A percentile compares a stretch with the other conserved stretches of the same genome.
Conservation (phyloP, 179 eudicot genomes). For the Patellifolia procumbens region DNA sequence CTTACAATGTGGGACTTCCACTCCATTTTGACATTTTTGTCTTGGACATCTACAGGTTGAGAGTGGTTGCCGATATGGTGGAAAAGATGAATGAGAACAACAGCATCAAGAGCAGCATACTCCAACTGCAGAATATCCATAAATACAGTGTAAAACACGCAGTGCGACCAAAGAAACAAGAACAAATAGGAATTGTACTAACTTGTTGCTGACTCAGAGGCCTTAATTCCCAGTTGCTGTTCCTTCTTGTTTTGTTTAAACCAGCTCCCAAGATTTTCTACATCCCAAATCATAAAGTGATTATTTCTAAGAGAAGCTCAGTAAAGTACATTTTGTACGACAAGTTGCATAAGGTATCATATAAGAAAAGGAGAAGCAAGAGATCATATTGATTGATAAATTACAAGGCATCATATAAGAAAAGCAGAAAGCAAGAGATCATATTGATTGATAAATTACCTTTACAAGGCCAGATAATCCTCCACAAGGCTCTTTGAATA, state of each 20-base stretch:
- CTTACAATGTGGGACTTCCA: slow-evolving; percentile 94
- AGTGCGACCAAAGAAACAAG: neutral
- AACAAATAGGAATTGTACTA: slow-evolving; percentile 11
- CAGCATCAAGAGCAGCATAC: slow-evolving; percentile 98
- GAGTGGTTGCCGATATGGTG: slow-evolving; percentile 56
- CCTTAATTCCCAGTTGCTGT: slow-evolving; percentile 95
- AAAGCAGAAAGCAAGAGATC: neutral
- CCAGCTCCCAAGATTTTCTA: slow-evolving; percentile 91
- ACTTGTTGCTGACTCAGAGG: slow-evolving; percentile 86
- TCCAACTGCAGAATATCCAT: slow-evolving; percentile 60
- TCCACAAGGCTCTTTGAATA: slow-evolving; percentile 78
- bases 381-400: neutral
- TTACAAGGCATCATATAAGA: slow-evolving; percentile 45
- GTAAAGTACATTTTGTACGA: neutral
- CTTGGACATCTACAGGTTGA: slow-evolving; percentile 44
- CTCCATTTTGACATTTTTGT: slow-evolving; percentile 56
- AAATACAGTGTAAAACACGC: slow-evolving; percentile 1
- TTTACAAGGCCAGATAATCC: slow-evolving; percentile 86
- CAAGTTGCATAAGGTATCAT: neutral
- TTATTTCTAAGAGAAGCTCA: neutral
- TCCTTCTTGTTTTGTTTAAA: slow-evolving; percentile 90
- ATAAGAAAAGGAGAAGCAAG: neutral
- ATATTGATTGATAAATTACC: slow-evolving; percentile 42
- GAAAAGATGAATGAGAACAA: slow-evolving; percentile 88
- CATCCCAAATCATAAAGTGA: slow-evolving; percentile 6